Conservation (phyloP, 192 early-diverging fungal genomes). For the Coemansia sp. region DNA sequence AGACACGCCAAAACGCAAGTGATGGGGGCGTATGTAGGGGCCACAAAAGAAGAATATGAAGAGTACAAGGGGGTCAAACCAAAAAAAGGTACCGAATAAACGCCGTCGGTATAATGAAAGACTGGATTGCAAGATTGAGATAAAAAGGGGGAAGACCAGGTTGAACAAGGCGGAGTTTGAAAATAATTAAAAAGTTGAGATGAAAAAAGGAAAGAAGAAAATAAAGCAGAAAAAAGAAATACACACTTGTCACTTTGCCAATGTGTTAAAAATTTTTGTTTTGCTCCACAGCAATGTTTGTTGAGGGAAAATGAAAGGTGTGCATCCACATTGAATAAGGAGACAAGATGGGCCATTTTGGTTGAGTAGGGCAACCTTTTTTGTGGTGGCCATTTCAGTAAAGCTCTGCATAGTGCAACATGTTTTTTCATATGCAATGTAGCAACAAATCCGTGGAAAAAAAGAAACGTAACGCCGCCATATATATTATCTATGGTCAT, state of each 20-base stretch:
- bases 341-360: neutral
- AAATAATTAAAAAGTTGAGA: slow-evolving; percentile 1
- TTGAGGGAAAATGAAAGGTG: neutral
- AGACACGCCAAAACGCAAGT: neutral
- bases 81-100: neutral
- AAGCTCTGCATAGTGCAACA: neutral
- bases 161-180: slow-evolving; percentile 20
- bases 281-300: slow-evolving; percentile 1
- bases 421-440: neutral
- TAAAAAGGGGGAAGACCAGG: neutral
- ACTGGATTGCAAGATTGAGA: neutral
- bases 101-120: neutral
- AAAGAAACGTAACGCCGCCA: neutral
- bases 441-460: neutral
- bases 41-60: neutral
- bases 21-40: neutral
- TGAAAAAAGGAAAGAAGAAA: slow-evolving; percentile 1
- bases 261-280: slow-evolving; percentile 7
- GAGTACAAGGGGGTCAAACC: neutral
- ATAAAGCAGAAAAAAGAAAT: neutral
- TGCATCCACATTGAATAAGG: neutral
- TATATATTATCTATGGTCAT: neutral
- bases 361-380: neutral
- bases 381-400: neutral
- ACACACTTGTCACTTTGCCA: neutral